Conservation (phyloP, 345 rosid species). For the Eucalyptus victrix region DNA sequence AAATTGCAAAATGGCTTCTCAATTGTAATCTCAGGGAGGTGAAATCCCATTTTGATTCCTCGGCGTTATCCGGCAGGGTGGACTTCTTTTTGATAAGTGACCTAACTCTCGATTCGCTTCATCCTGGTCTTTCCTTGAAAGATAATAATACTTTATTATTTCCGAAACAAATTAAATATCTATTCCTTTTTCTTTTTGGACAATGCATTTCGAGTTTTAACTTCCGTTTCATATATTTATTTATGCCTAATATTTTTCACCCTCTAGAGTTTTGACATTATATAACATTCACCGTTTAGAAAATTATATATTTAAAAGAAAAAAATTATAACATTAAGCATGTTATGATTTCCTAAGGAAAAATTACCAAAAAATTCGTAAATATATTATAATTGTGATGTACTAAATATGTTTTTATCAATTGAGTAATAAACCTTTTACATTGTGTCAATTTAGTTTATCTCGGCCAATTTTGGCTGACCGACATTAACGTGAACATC, state of each 20-base stretch:
- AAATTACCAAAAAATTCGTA: too few species aligned
- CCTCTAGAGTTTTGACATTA: background rate
- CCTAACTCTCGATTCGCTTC: background rate
- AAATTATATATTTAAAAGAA: too few species aligned
- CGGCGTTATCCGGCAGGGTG: background rate
- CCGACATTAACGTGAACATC: fast-evolving
- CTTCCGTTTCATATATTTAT: too few species aligned
- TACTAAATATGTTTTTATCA: too few species aligned
- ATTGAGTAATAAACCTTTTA: too few species aligned
- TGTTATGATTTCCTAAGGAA: background rate
- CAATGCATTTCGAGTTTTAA: background rate
- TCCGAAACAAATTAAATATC: background rate
- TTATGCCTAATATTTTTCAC: background rate
- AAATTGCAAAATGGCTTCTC: background rate
- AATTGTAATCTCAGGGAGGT: fast-evolving
- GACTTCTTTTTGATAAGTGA: background rate
- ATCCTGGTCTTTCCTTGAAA: background rate
- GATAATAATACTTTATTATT: background rate
- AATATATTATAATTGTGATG: too few species aligned
- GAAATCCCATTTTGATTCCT: background rate
- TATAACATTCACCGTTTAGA: fast-evolving
- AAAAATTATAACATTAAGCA: too few species aligned
- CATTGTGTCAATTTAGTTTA: too few species aligned
- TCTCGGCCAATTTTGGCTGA: fast-evolving
- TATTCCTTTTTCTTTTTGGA: background rate